Conservation (phyloP, 345 rosid species). For the Eucalyptus regnans region DNA sequence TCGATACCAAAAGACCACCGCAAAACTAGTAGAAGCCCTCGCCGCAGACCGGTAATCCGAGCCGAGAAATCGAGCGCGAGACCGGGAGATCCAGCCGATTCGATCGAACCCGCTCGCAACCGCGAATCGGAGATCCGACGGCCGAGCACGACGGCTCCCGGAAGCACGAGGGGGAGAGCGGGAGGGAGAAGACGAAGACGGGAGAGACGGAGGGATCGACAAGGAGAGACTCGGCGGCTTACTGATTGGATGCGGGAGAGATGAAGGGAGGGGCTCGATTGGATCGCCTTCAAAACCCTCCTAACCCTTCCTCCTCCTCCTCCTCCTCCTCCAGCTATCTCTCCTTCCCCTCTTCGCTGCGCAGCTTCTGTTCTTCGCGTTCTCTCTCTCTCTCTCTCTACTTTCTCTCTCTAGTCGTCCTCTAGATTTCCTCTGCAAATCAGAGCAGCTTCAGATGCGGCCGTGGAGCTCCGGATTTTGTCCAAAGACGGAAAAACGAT, state of each 20-base stretch:
- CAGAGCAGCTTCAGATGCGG: slow-evolving; percentile 11
- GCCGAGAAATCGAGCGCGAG: neutral
- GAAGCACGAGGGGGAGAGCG: neutral
- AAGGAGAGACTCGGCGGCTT: slow-evolving; percentile 15
- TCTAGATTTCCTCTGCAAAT: slow-evolving; percentile 53
- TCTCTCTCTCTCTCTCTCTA: slow-evolving; percentile 3
- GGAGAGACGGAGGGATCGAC: neutral
- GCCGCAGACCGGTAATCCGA: neutral
- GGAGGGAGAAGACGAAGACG: neutral
- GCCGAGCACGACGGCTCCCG: neutral
- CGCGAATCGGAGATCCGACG: neutral
- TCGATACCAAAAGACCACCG: neutral
- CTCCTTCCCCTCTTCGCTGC: neutral
- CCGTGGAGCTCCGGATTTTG: neutral
- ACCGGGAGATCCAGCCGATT: neutral
- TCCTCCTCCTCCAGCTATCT: neutral
- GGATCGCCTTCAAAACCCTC: slow-evolving; percentile 12
- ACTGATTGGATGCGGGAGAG: slow-evolving; percentile 40
- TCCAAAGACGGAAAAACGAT: neutral
- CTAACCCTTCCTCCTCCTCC: neutral
- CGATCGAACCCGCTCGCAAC: neutral
- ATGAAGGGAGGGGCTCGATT: neutral
- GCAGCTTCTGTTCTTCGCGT: neutral
- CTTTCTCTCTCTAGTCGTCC: slow-evolving; percentile 14
- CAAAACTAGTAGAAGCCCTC: neutral